Base-by-base conservation (phyloP, 2,329 filamentous ascomycete species). In the Cyphellophora attinorum region DNA sequence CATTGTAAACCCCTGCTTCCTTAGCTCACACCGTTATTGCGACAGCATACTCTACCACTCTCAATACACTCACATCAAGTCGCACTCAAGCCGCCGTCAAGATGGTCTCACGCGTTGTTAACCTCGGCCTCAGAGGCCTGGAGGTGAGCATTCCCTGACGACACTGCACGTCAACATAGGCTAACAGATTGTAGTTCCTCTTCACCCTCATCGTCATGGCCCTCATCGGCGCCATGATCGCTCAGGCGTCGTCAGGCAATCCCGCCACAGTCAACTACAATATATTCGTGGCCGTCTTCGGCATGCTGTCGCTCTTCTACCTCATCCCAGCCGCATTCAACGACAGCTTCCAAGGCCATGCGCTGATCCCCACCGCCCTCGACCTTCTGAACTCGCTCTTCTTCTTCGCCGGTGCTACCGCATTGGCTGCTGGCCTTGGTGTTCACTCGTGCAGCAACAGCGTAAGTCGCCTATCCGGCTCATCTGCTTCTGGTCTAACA, bases 201-300 rank as follows among this genome's bases (percentile, higher is more conserved):
- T 76, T 67, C 59, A 63, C 72, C 19, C 53, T 78, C 37, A 64
- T 80, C 49, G 56, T 78, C 51, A 72, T 78, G 61, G 64, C 72
- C 10, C 62, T 80, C 29, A 54, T 76, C 46, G 76, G 74, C 46
- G 75, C 78, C 62, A 76, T 77, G 62, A 74, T 79, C 51, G 61
- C 64, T 33, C 59, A 65, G 25, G 57, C 66, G 4, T 60, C 58
- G 38, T 49, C 59, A 34, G 70, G 74, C 52, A 72, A 74, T 48
- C 68, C 73, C 2, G 61, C 68, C 14, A 64, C 74, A 33, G 61
- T 81, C 59, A 71, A 72, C 54, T 72, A 66, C 50, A 48, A 57
- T 41, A 67, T 71, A 52, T 71, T 67, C 43, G 51, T 58, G 5
- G 48, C 62, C 6, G 61, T 61, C 1, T 70, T 69, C 43, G 59